Evolutionary conservation across 768 basidiomycete species (phyloP).

Genomic region (Leccinellum albellum): DNA sequence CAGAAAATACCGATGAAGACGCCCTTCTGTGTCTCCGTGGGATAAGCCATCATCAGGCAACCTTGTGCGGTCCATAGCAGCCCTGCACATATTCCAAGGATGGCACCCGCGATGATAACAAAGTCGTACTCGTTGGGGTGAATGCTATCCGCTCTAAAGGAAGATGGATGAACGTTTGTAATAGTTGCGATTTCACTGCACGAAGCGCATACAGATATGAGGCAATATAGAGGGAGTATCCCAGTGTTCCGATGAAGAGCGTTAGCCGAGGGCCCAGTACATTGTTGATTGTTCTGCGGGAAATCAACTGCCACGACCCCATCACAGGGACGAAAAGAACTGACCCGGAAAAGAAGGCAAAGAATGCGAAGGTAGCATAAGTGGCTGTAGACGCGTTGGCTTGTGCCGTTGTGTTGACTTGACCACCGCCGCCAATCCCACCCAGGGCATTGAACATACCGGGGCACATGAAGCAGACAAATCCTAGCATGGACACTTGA

Average conservation of each 20-base stretch:
- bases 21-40: slow-evolving; percentile 76
- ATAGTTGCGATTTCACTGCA: not conserved
- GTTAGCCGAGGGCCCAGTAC: slow-evolving; percentile 71
- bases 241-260: slow-evolving; percentile 66
- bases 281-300: slow-evolving; percentile 69
- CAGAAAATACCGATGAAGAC: slow-evolving; percentile 77
- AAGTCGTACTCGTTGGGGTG: slow-evolving; percentile 59
- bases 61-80: slow-evolving; percentile 84
- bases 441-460: slow-evolving; percentile 79
- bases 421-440: slow-evolving; percentile 77
- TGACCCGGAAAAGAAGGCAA: slow-evolving; percentile 71
- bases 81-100: slow-evolving; percentile 69
- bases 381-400: slow-evolving; percentile 69
- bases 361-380: slow-evolving; percentile 60
- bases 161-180: not conserved
- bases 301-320: not conserved
- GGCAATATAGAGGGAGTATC: slow-evolving; percentile 74
- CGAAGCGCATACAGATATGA: slow-evolving; percentile 58
- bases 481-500: slow-evolving; percentile 28
- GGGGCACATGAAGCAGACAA: slow-evolving; percentile 44
- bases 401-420: slow-evolving; percentile 59
- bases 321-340: slow-evolving; percentile 9
- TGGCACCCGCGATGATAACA: slow-evolving; percentile 65
- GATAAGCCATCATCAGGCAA: slow-evolving; percentile 81
- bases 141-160: slow-evolving; percentile 61